A percentile compares a stretch with the other conserved stretches of the same genome.
phyloP scores from a whole-genome alignment of 202 grass and related monocot genomes.

The Panicum hallii region DNA sequence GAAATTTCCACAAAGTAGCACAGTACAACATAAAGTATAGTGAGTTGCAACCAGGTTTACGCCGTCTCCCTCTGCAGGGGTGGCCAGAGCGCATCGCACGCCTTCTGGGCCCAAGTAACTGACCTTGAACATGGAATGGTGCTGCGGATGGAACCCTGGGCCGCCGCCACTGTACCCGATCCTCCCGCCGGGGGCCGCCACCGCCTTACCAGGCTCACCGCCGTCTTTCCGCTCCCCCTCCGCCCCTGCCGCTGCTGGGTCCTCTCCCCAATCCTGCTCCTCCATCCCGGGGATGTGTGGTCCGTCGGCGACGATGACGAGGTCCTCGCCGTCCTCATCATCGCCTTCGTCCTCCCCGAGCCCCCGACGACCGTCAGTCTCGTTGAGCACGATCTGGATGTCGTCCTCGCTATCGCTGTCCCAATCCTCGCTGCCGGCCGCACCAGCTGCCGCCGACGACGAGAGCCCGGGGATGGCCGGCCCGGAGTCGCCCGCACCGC shows the following conservation, averaged over 20 bases:
- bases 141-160: constrained; percentile 78
- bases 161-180: constrained; percentile 76
- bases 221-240: constrained; percentile 85
- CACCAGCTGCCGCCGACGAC: constrained; percentile 32
- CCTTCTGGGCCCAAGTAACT: constrained; percentile 70
- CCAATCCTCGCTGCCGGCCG: constrained; percentile 70
- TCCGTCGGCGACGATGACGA: constrained; percentile 82
- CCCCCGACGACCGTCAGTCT: constrained; percentile 62
- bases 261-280: constrained; percentile 94
- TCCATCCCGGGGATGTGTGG: constrained; percentile 70
- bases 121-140: constrained; percentile 99
- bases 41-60: constrained; percentile 59
- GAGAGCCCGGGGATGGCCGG: constrained; percentile 75
- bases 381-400: constrained; percentile 97
- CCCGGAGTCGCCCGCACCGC: constrained; percentile 44
- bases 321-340: constrained; percentile 79
- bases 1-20: constrained; percentile 57
- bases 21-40: constrained; percentile 61
- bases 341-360: constrained; percentile 73
- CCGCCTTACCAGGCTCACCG: constrained; percentile 60
- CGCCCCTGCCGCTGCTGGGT: constrained; percentile 39
- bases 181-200: constrained; percentile 51
- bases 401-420: constrained; percentile 99
- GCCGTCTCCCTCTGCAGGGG: constrained; percentile 61
- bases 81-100: constrained; percentile 49